Percentiles rank a stretch among this genome's conserved stretches.
Conservation (phyloP, 1,139 yeast species). For the Yamadazyma triangularis region DNA sequence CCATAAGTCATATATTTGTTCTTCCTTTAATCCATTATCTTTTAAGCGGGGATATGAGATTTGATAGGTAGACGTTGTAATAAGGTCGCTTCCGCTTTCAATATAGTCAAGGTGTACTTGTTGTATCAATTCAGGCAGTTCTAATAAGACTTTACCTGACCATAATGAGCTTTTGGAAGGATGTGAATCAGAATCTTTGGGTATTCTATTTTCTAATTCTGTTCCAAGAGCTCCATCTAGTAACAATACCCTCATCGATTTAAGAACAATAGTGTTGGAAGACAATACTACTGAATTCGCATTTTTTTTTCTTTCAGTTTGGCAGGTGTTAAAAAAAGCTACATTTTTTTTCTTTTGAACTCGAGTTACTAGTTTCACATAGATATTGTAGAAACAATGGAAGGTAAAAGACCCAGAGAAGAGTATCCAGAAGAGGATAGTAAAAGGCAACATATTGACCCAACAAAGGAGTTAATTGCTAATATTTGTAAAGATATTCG, state of each 20-base stretch:
- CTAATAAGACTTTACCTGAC: conserved; percentile 54
- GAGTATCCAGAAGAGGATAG: conserved; percentile 8
- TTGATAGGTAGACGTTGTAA: conserved; percentile 63
- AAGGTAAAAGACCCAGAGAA: conserved; percentile 11
- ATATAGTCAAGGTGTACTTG: conserved; percentile 50
- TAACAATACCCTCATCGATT: neutral
- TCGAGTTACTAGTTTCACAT: no score
- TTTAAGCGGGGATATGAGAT: conserved; percentile 36
- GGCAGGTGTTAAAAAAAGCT: neutral
- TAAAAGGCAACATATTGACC: conserved; percentile 40
- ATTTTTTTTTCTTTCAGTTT: neutral
- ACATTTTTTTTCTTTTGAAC: conserved; percentile 3
- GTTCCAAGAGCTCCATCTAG: conserved; percentile 33
- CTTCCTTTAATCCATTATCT: conserved; percentile 7
- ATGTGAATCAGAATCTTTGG: conserved; percentile 2
- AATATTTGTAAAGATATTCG: conserved; percentile 53
- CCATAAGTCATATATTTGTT: conserved; percentile 28
- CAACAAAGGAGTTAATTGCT: conserved; percentile 36
- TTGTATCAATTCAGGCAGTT: conserved; percentile 43
- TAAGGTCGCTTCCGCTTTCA: conserved; percentile 50
- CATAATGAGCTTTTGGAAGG: conserved; percentile 33
- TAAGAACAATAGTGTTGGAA: no score
- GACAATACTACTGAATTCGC: no score
- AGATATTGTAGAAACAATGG: conserved; percentile 7
- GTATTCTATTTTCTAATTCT: conserved; percentile 16